Percentiles rank a stretch among this genome's conserved stretches.
These are phyloP conservation scores for Chrysanthemum lavandulifolium DNA, from an alignment of 129 eudicot species.

Conservation along the genomic window DNA sequence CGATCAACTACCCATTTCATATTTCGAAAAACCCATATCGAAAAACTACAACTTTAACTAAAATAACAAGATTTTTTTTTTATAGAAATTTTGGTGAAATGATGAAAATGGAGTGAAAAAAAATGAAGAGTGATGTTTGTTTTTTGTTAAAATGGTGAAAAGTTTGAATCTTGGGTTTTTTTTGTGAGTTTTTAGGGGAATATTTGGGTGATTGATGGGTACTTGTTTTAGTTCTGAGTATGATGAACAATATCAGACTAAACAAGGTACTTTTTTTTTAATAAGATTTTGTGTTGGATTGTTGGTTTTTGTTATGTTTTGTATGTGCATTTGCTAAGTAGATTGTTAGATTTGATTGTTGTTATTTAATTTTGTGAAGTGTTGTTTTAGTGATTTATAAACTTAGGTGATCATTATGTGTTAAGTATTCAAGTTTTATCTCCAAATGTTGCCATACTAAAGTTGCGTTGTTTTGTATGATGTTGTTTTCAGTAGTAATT, in stretches of 20 bases:
- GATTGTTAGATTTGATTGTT: slow-evolving; percentile 15
- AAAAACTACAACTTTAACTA: slow-evolving; percentile 12
- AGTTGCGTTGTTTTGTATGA: not conserved
- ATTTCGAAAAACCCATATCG: slow-evolving; percentile 25
- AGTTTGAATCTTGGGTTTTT: slow-evolving; percentile 39
- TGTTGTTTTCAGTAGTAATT: no score
- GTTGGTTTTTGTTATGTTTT: not conserved
- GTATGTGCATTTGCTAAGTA: slow-evolving; percentile 20
- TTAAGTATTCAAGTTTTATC: not conserved
- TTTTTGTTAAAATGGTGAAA: slow-evolving; percentile 12
- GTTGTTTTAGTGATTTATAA: not conserved
- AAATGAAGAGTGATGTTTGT: slow-evolving; percentile 4
- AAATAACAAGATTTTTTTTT: not conserved
- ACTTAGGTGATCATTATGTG: not conserved
- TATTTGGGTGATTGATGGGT: slow-evolving; percentile 46
- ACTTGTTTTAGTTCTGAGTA: slow-evolving; percentile 60
- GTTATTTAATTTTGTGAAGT: not conserved
- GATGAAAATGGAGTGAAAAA: slow-evolving; percentile 4
- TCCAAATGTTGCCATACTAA: not conserved
- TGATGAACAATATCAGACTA: slow-evolving; percentile 31
- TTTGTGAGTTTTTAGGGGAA: slow-evolving; percentile 12
- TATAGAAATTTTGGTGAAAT: not conserved
- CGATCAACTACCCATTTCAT: slow-evolving; percentile 25
- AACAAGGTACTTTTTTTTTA: slow-evolving; percentile 30
- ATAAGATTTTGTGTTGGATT: slow-evolving; percentile 1